Evolutionary conservation across 1,284 basidiomycete genomes (phyloP), one percentile per base, ranked within the genome.

Genomic region (Sanghuangporus baumii): DNA sequence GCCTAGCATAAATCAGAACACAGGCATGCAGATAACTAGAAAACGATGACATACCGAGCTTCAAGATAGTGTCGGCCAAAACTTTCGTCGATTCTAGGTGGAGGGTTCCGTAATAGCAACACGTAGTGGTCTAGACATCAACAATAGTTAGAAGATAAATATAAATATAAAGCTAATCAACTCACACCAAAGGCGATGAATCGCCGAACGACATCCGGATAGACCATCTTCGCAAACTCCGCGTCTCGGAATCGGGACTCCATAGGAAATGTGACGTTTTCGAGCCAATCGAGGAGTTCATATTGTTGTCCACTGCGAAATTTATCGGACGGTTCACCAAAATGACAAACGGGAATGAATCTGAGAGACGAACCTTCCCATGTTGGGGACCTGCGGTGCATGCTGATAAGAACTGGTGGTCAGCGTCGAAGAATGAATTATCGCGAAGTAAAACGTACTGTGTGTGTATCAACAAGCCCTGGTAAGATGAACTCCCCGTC

Each of bases 221-320:
- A 98, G 0, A 87, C 79, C 56, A 77, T 79, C 55, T 78, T 73
- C 1, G 96, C 95, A 73, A 94, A 94, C 0, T 78, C 73, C 1
- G 80, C 65, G 70, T 96, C 87, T n/a, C 76, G 69, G 72, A 94
- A 98, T 65, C 82, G 85, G n/a, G 83, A 77, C 74, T 98, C 96
- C 71, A 86, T 86, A 0, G 96, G 96, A 73, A 96, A 98, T 0
- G 95, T 98, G 63, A 94, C 81, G 52, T 91, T 78, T 43, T 86
- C 74, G 37, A 98, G 83, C 96, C 96, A 98, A 67, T 94, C 91
- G 14, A 98, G 82, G n/a, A 98, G 86, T 72, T 97, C 79, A 69
- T 89, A 83, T 71, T 93, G 82, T 67, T 88, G 83, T 18, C 91
- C 91, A 46, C 89, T 91, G 66, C 38, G 51, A 47, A 46, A 1